These are phyloP conservation scores for Rhodotorula diobovata DNA, from an alignment of 768 basidiomycete species.

Conservation along the genomic window DNA sequence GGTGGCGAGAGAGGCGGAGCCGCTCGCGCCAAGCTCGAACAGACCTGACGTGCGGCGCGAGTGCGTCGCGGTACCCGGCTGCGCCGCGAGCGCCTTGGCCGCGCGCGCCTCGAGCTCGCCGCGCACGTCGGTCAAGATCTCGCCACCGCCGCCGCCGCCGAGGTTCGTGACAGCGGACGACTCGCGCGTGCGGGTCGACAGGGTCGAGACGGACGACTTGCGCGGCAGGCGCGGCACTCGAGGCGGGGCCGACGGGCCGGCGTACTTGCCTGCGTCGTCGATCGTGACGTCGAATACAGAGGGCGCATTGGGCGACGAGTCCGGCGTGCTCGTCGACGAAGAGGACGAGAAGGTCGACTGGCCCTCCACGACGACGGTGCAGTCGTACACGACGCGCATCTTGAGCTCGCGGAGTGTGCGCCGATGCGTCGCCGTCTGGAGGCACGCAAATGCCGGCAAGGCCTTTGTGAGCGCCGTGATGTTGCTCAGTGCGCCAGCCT, in stretches of 20 bases:
- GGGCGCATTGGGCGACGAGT: background rate
- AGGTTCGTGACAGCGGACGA: background rate
- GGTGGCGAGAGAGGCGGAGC: background rate
- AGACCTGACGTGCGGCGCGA: background rate
- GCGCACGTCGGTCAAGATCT: slow-evolving; percentile 29
- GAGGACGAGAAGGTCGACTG: slow-evolving; percentile 1
- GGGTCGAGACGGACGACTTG: background rate
- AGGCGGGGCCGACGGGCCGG: background rate
- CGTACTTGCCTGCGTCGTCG: slow-evolving; percentile 10
- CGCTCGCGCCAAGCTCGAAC: background rate
- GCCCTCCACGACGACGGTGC: slow-evolving; percentile 43
- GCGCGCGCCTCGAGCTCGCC: slow-evolving; percentile 16
- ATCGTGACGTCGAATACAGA: background rate
- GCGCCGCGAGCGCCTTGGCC: background rate
- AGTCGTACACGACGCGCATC: slow-evolving; percentile 48
- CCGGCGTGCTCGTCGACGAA: background rate
- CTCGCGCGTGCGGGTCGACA: background rate
- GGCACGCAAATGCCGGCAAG: slow-evolving; percentile 49
- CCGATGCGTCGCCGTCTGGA: slow-evolving; percentile 48
- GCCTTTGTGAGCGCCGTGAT: slow-evolving; percentile 49
- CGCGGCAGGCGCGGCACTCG: background rate
- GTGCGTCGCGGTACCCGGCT: background rate
- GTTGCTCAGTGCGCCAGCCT: slow-evolving; percentile 40
- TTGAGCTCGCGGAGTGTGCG: slow-evolving; percentile 44
- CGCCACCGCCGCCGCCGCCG: background rate